A percentile compares a stretch with the other conserved stretches of the same genome.
These are phyloP conservation scores for Dioscorea cayenensis DNA, from an alignment of 116 monocot species.

Conservation along the genomic window DNA sequence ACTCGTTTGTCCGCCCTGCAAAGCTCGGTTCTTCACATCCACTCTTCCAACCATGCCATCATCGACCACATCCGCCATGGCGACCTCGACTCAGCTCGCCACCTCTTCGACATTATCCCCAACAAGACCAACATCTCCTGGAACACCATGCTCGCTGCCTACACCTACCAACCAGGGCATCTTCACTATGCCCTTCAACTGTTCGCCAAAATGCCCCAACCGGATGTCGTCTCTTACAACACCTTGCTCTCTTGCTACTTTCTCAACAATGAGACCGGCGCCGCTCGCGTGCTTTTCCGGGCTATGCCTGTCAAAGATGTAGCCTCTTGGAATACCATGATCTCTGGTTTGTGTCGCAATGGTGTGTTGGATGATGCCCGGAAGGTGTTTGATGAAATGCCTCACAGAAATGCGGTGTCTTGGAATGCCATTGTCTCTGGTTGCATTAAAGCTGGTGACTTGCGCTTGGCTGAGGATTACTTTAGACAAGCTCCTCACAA, in stretches of 20 bases:
- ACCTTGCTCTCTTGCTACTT: constrained; percentile 62
- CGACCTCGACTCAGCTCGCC: constrained; percentile 23
- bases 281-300: constrained; percentile 36
- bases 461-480: constrained; percentile 41
- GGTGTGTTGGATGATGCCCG: constrained; percentile 37
- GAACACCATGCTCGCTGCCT: constrained; percentile 43
- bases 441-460: constrained; percentile 32
- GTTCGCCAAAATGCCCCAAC: constrained; percentile 30
- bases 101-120: constrained; percentile 27
- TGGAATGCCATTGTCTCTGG: constrained; percentile 75
- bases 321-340: constrained; percentile 72
- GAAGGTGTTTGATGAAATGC: constrained; percentile 37
- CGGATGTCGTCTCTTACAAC: constrained; percentile 49
- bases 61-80: constrained; percentile 24
- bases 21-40: neutral
- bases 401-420: constrained; percentile 51
- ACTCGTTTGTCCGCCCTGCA: neutral
- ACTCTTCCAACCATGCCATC: constrained; percentile 28
- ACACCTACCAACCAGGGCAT: constrained; percentile 13
- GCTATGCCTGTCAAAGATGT: constrained; percentile 41
- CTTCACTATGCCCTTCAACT: constrained; percentile 28
- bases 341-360: constrained; percentile 39
- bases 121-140: constrained; percentile 27
- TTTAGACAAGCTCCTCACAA: constrained; percentile 37
- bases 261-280: constrained; percentile 28